A percentile compares a stretch with the other conserved stretches of the same genome.
Evolutionary conservation across 2,329 filamentous ascomycete genomes (phyloP).

Genomic region (Xylariaceae sp.): DNA sequence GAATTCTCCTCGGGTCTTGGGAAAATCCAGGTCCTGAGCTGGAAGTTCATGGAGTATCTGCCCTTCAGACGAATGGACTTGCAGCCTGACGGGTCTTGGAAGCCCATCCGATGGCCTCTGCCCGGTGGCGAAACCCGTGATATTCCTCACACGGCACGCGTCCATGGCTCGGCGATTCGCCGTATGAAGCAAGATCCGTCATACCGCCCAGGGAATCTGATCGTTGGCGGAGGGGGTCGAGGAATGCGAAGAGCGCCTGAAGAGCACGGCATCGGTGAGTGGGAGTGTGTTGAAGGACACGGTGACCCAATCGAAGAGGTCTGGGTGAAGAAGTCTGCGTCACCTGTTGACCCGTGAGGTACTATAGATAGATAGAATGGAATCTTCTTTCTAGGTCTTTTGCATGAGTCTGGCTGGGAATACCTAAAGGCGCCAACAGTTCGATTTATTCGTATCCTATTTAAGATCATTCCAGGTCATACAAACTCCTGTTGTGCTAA

Average conservation of each 20-base stretch:
- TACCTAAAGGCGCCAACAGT: background rate
- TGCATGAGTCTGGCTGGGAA: too few relatives aligned
- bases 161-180: conserved; percentile 77
- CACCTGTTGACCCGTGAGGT: conserved; percentile 3
- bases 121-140: conserved; percentile 80
- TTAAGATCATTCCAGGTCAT: background rate
- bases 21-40: conserved; percentile 63
- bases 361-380: background rate
- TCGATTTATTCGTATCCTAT: background rate
- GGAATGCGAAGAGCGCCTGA: conserved; percentile 68
- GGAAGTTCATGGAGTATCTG: conserved; percentile 80
- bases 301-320: conserved; percentile 75
- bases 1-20: conserved; percentile 67
- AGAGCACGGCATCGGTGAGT: conserved; percentile 72
- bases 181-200: conserved; percentile 68
- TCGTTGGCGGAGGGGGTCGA: conserved; percentile 78
- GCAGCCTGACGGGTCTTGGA: conserved; percentile 75
- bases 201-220: conserved; percentile 81
- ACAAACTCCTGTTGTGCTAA: too few relatives aligned
- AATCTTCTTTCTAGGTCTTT: too few relatives aligned
- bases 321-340: conserved; percentile 55
- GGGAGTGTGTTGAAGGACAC: conserved; percentile 68
- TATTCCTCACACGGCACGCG: conserved; percentile 71
- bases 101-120: conserved; percentile 79
- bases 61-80: conserved; percentile 84